Evolutionary conservation across 2,329 filamentous ascomycete genomes (phyloP), one percentile per base, ranked within the genome.

Genomic region (Hypoxylon sp.): DNA sequence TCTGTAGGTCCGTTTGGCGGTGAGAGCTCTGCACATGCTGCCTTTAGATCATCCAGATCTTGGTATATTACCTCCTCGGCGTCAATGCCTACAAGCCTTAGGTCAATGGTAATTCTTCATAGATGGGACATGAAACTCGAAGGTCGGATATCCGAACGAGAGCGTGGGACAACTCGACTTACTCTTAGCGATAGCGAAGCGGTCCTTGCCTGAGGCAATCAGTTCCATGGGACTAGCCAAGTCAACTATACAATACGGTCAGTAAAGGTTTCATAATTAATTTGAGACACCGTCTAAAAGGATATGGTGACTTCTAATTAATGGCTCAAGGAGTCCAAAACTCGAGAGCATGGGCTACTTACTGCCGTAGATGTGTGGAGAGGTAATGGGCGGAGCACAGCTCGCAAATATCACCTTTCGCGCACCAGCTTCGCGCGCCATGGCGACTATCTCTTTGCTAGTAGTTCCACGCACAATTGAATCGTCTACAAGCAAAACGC

Each of bases 391-490:
- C 1, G 94, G 94, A 5, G 91, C 88, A 78, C 93, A 97, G 53
- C 89, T 92, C 54, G 90, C 91, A 73, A 97, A 92, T 73, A 94
- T 90, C 54, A 97, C 91, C 76, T 91, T 92, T 71, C 86, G 89
- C 1, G 94, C 94, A 21, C 91, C 92, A 9, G 91, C 90, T 80
- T 97, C 94, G 53, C 90, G 86, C 11, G 92, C 93, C 94, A 97
- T 97, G 61, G 82, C 85, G 29, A 94, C 90, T 67, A 94, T 94
- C 77, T 94, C 91, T 48, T 89, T 83, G 65, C 88, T 91, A 1
- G 93, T 97, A 0, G 92, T 96, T 52, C 94, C 94, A 37, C 94
- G 88, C 3, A 97, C 94, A 63, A 97, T 93, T 72, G 89, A 93
- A 80, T 97, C 95, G 72, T 97, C 95, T 1, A 97, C 92, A 0